Conservation (phyloP, 1,139 yeast species). For the Scheffersomyces quercinus region DNA sequence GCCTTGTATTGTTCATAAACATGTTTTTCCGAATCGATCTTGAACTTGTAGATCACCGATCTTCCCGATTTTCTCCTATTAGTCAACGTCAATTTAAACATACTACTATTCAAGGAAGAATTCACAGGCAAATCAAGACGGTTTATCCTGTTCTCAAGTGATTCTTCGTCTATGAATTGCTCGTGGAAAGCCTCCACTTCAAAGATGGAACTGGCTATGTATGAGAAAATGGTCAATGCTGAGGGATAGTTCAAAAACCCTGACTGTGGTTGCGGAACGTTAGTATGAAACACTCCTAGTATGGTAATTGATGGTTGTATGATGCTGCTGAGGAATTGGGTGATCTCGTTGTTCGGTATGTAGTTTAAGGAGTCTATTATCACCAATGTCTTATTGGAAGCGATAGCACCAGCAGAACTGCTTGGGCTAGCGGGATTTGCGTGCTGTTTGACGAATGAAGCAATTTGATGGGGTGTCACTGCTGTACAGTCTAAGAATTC, state of each 20-base stretch:
- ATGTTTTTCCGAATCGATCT: conserved; percentile 54
- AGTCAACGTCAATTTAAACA: conserved; percentile 52
- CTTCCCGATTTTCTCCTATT: conserved; percentile 87
- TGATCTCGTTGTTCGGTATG: conserved; percentile 46
- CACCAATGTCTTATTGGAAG: conserved; percentile 32
- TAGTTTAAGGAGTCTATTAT: conserved; percentile 73
- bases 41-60: conserved; percentile 57
- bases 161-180: conserved; percentile 46
- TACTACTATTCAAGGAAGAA: conserved; percentile 43
- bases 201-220: conserved; percentile 71
- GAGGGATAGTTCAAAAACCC: conserved; percentile 49
- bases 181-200: conserved; percentile 50
- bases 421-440: conserved; percentile 5
- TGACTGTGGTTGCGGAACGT: conserved; percentile 36
- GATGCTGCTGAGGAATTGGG: conserved; percentile 54
- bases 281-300: conserved; percentile 62
- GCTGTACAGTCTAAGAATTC: conserved; percentile 51
- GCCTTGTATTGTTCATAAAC: conserved; percentile 41
- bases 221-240: conserved; percentile 50
- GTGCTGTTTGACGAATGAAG: conserved; percentile 24
- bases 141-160: conserved; percentile 41
- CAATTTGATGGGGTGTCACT: conserved; percentile 20
- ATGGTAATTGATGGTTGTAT: conserved; percentile 57
- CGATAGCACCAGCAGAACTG: conserved; percentile 1
- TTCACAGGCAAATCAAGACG: conserved; percentile 49